phyloP scores from a whole-genome alignment of 805 yeast species.

The Ogataea sp. region DNA sequence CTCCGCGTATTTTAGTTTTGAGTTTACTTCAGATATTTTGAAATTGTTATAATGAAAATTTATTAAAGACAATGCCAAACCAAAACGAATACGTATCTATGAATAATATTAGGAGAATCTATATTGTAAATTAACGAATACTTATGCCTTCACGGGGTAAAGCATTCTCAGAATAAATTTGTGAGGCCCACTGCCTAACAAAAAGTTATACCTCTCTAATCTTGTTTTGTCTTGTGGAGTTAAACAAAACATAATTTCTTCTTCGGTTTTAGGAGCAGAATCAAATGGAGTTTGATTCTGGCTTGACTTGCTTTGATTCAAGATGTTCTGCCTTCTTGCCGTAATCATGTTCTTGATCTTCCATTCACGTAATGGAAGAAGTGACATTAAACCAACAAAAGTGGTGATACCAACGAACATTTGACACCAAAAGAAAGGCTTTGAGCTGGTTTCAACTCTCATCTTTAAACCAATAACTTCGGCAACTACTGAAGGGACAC shows the following conservation, averaged over 20 bases:
- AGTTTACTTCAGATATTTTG: background rate
- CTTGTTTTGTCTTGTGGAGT: constrained; percentile 5
- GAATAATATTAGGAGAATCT: too few species aligned
- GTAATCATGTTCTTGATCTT: constrained; percentile 35
- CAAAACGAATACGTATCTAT: background rate
- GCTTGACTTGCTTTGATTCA: background rate
- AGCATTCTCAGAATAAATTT: constrained; percentile 9
- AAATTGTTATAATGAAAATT: background rate
- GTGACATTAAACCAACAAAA: constrained; percentile 31
- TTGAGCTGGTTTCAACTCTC: constrained; percentile 13
- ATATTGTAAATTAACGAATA: background rate
- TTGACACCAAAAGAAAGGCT: constrained; percentile 54
- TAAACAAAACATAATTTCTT: constrained; percentile 1
- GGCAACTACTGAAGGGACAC: constrained; percentile 22
- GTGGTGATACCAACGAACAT: constrained; percentile 46
- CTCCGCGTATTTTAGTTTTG: too few species aligned
- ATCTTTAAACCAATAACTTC: constrained; percentile 25
- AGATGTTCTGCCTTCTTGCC: constrained; percentile 11
- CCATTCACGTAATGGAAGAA: constrained; percentile 48
- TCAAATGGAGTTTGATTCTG: too few species aligned
- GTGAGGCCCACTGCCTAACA: constrained; percentile 1
- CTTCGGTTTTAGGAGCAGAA: too few species aligned
- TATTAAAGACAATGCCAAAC: too few species aligned
- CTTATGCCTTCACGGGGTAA: constrained; percentile 21
- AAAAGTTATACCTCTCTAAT: constrained; percentile 7